phyloP scores from a whole-genome alignment of 768 basidiomycete genomes.

The Obba rivulosa region DNA sequence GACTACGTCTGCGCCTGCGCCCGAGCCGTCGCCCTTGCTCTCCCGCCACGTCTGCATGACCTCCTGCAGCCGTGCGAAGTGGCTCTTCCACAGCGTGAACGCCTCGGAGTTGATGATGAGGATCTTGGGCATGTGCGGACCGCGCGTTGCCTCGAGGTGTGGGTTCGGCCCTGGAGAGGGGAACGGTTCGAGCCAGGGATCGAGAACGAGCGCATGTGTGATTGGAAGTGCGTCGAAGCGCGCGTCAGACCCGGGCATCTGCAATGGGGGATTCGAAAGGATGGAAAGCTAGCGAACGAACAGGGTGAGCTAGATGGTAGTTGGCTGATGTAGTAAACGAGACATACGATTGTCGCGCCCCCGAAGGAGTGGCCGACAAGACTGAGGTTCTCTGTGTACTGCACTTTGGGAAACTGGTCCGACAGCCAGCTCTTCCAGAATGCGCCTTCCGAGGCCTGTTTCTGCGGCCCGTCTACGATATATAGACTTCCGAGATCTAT shows the following conservation, averaged over 20 bases:
- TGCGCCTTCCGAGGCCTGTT: not conserved
- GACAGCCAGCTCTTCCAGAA: slow-evolving; percentile 39
- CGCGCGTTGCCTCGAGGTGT: slow-evolving; percentile 7
- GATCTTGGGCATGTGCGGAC: slow-evolving; percentile 22
- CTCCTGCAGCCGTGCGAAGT: slow-evolving; percentile 55
- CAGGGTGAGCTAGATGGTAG: not conserved
- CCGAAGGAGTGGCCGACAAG: slow-evolving; percentile 56
- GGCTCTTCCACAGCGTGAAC: slow-evolving; percentile 76
- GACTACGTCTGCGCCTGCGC: not conserved
- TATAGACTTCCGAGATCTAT: slow-evolving; percentile 2
- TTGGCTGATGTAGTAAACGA: not conserved
- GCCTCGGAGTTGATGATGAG: slow-evolving; percentile 72
- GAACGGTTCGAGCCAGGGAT: slow-evolving; percentile 84
- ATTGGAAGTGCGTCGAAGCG: slow-evolving; percentile 43
- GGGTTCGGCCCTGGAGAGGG: slow-evolving; percentile 47
- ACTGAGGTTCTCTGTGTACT: slow-evolving; percentile 30
- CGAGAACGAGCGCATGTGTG: slow-evolving; percentile 55
- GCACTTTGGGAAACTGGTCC: slow-evolving; percentile 30
- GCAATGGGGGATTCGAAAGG: slow-evolving; percentile 44
- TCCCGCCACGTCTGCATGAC: slow-evolving; percentile 49
- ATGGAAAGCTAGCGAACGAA: slow-evolving; percentile 43
- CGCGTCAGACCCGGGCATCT: slow-evolving; percentile 6
- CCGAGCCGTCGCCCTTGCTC: too few species aligned
- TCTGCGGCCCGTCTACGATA: slow-evolving; percentile 13
- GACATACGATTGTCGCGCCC: slow-evolving; percentile 45